A percentile compares a stretch with the other conserved stretches of the same genome.
phyloP scores from a whole-genome alignment of 1,139 yeast genomes.

The Blastobotrys arbuscula region DNA sequence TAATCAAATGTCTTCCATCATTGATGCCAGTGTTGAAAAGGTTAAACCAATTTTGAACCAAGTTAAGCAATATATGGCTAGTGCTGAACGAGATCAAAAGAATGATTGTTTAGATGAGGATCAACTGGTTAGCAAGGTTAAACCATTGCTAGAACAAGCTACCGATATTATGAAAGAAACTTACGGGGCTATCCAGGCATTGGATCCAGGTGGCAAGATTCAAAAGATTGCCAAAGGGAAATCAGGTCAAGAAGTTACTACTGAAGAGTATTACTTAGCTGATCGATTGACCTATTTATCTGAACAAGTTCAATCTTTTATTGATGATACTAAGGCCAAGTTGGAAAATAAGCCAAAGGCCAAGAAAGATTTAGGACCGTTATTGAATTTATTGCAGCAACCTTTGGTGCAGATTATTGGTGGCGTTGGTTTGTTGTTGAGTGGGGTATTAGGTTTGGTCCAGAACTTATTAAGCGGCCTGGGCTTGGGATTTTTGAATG shows the following conservation, averaged over 20 bases:
- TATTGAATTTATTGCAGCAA: slow-evolving; percentile 8
- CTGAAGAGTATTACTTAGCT: slow-evolving; percentile 12
- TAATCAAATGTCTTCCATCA: slow-evolving; percentile 8
- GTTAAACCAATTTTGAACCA: slow-evolving; percentile 7
- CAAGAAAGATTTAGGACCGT: slow-evolving; percentile 11
- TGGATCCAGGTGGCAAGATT: slow-evolving; percentile 11
- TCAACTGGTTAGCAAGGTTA: slow-evolving; percentile 5
- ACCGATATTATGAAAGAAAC: slow-evolving; percentile 9
- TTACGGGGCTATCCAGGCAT: slow-evolving; percentile 10
- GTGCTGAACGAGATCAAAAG: slow-evolving; percentile 11
- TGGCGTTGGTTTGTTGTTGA: slow-evolving; percentile 9
- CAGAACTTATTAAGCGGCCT: slow-evolving; percentile 9
- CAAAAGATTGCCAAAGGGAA: slow-evolving; percentile 9
- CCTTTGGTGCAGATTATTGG: slow-evolving; percentile 11
- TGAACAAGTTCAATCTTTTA: slow-evolving; percentile 10
- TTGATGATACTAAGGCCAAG: slow-evolving; percentile 8
- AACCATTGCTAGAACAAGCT: slow-evolving; percentile 10
- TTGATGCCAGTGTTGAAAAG: slow-evolving; percentile 11
- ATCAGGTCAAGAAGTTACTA: slow-evolving; percentile 4
- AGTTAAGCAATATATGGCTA: slow-evolving; percentile 7
- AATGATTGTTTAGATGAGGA: slow-evolving; percentile 9
- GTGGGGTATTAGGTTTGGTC: slow-evolving; percentile 10
- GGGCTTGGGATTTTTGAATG: slow-evolving; percentile 9
- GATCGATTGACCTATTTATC: slow-evolving; percentile 6
- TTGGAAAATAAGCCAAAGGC: slow-evolving; percentile 11